A percentile compares a stretch with the other conserved stretches of the same genome.
These are phyloP conservation scores for Buxus sempervirens DNA, from an alignment of 164 flowering plant species.

Conservation along the genomic window DNA sequence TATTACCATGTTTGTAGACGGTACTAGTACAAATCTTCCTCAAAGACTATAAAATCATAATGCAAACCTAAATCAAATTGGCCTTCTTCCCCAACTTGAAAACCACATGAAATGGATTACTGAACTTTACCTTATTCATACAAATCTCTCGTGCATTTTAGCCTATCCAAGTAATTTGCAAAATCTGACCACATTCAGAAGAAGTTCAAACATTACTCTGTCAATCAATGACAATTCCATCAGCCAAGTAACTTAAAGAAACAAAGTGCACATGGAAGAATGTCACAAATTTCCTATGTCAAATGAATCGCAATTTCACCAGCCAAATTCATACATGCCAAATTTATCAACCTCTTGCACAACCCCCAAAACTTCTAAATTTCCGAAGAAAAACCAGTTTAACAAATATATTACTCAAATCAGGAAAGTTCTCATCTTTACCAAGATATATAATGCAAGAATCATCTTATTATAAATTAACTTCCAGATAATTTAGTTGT, in stretches of 20 bases:
- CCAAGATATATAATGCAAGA: background rate
- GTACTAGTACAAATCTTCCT: background rate
- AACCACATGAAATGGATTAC: background rate
- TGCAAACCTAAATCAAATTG: background rate
- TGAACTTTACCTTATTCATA: background rate
- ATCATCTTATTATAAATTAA: background rate
- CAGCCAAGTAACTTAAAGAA: no score
- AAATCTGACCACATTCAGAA: background rate
- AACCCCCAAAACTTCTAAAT: background rate
- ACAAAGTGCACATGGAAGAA: no score
- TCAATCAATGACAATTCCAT: background rate
- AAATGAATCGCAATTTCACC: background rate
- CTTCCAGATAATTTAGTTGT: no score
- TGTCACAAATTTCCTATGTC: no score
- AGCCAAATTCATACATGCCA: no score
- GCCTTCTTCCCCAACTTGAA: background rate
- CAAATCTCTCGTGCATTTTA: background rate
- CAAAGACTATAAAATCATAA: background rate
- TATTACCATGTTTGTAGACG: background rate
- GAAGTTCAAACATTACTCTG: background rate
- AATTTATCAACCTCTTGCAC: background rate
- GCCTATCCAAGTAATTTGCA: background rate
- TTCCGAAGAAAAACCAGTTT: background rate
- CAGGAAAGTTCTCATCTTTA: background rate
- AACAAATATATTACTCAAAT: background rate